phyloP scores from a whole-genome alignment of 805 yeast genomes.

The Candida vartiovaarae region DNA sequence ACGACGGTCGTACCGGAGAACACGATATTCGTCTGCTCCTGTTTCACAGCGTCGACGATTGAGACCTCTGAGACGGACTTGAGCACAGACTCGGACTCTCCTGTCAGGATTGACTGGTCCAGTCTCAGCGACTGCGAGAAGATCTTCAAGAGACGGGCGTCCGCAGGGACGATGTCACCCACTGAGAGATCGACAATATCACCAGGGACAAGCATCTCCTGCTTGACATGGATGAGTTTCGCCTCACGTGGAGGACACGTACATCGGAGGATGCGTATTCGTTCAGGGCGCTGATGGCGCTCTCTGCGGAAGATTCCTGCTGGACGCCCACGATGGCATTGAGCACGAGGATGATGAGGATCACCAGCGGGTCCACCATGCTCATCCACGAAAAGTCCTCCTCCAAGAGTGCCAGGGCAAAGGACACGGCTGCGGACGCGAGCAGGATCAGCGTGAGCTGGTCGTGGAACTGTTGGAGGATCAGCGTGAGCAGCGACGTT shows the following conservation, averaged over 20 bases:
- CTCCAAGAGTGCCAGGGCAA: slow-evolving; percentile 25
- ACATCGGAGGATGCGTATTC: slow-evolving; percentile 42
- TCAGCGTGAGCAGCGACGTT: slow-evolving; percentile 28
- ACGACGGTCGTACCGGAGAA: slow-evolving; percentile 41
- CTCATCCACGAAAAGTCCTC: slow-evolving; percentile 27
- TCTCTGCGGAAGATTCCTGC: slow-evolving; percentile 44
- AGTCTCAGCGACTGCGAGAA: slow-evolving; percentile 34
- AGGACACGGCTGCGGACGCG: slow-evolving; percentile 28
- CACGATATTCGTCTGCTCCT: slow-evolving; percentile 34
- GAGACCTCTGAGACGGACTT: slow-evolving; percentile 23
- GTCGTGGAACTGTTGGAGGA: slow-evolving; percentile 31
- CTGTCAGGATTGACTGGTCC: slow-evolving; percentile 43
- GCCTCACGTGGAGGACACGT: slow-evolving; percentile 38
- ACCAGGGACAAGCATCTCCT: slow-evolving; percentile 38
- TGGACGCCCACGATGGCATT: slow-evolving; percentile 44
- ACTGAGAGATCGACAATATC: slow-evolving; percentile 33
- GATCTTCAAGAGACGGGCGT: slow-evolving; percentile 34
- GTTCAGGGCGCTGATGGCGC: slow-evolving; percentile 42
- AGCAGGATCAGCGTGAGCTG: slow-evolving; percentile 28
- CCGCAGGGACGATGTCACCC: slow-evolving; percentile 43
- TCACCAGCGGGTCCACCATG: slow-evolving; percentile 34
- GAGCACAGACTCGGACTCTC: slow-evolving; percentile 38
- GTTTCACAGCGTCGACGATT: slow-evolving; percentile 30
- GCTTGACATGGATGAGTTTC: slow-evolving; percentile 32
- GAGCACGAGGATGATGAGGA: slow-evolving; percentile 36